Evolutionary conservation across 2,329 filamentous ascomycete species (phyloP).

Genomic region (Ramularia endophylla): DNA sequence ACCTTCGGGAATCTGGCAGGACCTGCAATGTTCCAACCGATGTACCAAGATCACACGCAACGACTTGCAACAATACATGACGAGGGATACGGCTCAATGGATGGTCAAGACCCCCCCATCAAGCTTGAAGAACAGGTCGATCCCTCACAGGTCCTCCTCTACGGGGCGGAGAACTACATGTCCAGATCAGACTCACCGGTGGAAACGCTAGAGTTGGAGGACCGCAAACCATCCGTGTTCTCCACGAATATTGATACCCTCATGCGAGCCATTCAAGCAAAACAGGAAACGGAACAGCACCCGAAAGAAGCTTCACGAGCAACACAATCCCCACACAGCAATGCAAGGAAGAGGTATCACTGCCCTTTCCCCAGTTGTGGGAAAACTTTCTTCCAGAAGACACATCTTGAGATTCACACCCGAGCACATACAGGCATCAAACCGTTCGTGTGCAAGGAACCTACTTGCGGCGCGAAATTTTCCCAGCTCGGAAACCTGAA

Average conservation of each 20-base stretch:
- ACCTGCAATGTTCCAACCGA: conserved; percentile 12
- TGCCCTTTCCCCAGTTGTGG: conserved; percentile 69
- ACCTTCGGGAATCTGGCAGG: conserved; percentile 21
- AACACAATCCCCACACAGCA: conserved; percentile 10
- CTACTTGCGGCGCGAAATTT: conserved; percentile 71
- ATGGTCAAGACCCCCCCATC: conserved; percentile 22
- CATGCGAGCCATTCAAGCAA: conserved; percentile 81
- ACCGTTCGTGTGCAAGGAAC: conserved; percentile 77
- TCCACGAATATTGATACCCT: conserved; percentile 79
- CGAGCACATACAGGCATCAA: conserved; percentile 84
- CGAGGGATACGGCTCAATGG: conserved; percentile 21
- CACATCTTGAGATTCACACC: conserved; percentile 84
- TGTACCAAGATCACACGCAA: conserved; percentile 9
- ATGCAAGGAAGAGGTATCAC: conserved; percentile 59
- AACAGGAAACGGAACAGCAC: conserved; percentile 29
- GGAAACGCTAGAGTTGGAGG: conserved; percentile 38
- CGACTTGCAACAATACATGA: conserved; percentile 19
- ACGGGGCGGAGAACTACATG: conserved; percentile 28
- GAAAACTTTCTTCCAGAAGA: conserved; percentile 86
- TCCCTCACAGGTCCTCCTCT: conserved; percentile 36
- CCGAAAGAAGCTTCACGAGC: conserved; percentile 3
- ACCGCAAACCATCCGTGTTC: conserved; percentile 50
- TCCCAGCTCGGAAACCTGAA: conserved; percentile 89
- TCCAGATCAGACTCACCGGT: conserved; percentile 35
- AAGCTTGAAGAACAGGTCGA: conserved; percentile 41